Evolutionary conservation across 2,329 filamentous ascomycete species (phyloP).

Genomic region (Karstenula rhodostoma): DNA sequence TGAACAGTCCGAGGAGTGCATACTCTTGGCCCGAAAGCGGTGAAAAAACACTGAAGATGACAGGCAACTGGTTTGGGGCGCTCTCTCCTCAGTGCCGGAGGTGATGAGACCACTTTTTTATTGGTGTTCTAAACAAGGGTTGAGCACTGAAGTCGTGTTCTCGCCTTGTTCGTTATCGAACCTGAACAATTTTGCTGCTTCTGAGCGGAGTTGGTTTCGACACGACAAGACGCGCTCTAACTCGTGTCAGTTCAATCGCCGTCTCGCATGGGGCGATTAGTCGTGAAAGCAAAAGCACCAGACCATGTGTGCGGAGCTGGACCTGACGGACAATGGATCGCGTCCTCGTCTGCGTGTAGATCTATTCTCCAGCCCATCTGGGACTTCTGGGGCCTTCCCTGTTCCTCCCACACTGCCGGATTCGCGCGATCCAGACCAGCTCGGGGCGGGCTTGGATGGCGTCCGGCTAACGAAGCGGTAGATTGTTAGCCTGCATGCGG

Average conservation of each 20-base stretch:
- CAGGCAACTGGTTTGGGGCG: conserved; percentile 16
- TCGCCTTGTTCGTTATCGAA: neutral
- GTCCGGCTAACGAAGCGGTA: conserved; percentile 42
- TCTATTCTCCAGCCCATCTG: conserved; percentile 12
- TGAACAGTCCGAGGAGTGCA: conserved; percentile 6
- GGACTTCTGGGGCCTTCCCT: conserved; percentile 34
- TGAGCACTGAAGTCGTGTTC: neutral
- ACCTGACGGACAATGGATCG: neutral
- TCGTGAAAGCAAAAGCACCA: neutral
- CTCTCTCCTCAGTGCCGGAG: neutral
- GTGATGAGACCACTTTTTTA: neutral
- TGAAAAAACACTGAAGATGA: conserved; percentile 1
- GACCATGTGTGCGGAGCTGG: conserved; percentile 2
- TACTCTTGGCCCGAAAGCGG: conserved; percentile 8
- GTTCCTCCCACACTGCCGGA: conserved; percentile 35
- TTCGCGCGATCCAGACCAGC: conserved; percentile 41
- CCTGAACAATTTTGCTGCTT: neutral
- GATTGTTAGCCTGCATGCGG: conserved; percentile 34
- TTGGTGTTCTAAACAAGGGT: neutral
- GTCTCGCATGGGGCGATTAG: neutral
- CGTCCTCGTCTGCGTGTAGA: conserved; percentile 1
- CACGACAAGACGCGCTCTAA: neutral
- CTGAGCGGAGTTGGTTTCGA: neutral
- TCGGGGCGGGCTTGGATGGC: conserved; percentile 44
- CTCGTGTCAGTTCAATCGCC: neutral